Conservation (phyloP, 352 stramenopile species). For the Salisapilia sapeloensis region DNA sequence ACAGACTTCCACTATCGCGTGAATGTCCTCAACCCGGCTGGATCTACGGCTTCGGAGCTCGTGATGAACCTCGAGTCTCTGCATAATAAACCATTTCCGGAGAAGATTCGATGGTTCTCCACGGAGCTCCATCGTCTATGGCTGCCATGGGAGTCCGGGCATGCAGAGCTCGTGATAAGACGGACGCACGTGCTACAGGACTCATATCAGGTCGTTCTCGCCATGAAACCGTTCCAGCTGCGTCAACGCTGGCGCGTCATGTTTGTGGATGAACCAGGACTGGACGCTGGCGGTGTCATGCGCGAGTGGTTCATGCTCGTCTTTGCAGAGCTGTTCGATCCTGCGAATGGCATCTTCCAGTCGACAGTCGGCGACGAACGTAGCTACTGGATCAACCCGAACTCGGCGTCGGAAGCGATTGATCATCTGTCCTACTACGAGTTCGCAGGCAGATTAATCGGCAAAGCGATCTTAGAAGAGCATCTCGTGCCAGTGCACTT, state of each 20-base stretch:
- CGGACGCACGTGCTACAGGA: constrained; percentile 74
- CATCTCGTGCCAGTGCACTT: constrained; percentile 64
- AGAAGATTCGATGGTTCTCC: constrained; percentile 71
- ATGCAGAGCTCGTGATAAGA: constrained; percentile 61
- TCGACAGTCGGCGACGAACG: constrained; percentile 50
- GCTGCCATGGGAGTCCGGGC: constrained; percentile 70
- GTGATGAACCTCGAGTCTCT: constrained; percentile 76
- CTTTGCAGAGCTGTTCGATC: constrained; percentile 70
- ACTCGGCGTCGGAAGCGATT: constrained; percentile 20
- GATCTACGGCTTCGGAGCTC: constrained; percentile 41
- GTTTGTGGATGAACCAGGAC: constrained; percentile 68
- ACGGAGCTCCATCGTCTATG: constrained; percentile 67
- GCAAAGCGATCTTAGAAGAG: constrained; percentile 78
- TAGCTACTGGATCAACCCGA: constrained; percentile 78
- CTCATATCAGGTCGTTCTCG: constrained; percentile 61
- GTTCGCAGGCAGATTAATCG: constrained; percentile 62
- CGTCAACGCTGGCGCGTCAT: constrained; percentile 69
- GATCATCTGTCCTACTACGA: constrained; percentile 71
- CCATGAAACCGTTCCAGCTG: constrained; percentile 71
- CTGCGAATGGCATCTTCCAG: constrained; percentile 56
- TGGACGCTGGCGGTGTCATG: constrained; percentile 81
- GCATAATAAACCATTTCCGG: constrained; percentile 54
- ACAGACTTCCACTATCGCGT: constrained; percentile 72
- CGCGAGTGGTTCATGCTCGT: constrained; percentile 83
- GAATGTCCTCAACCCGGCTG: constrained; percentile 67